Conservation (phyloP, 2,329 filamentous ascomycete genomes). For the Phoma sp. region DNA sequence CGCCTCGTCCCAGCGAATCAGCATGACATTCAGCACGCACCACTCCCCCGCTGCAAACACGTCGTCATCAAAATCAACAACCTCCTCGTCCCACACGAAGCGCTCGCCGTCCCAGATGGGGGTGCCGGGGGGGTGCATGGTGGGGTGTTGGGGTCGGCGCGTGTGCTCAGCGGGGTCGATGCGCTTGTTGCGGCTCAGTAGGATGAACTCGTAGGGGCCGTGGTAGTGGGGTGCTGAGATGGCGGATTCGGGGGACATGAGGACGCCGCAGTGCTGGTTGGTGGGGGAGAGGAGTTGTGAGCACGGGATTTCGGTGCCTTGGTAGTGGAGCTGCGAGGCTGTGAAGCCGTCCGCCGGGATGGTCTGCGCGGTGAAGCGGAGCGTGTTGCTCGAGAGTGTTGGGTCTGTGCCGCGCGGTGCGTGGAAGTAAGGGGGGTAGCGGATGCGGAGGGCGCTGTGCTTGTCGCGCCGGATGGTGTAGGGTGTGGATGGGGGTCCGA, state of each 20-base stretch:
- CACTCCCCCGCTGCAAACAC: conserved; percentile 32
- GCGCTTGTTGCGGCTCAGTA: conserved; percentile 38
- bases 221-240: conserved; percentile 26
- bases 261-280: conserved; percentile 35
- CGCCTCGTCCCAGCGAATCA: conserved; percentile 38
- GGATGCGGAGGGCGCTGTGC: conserved; percentile 27
- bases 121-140: conserved; percentile 40
- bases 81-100: conserved; percentile 38
- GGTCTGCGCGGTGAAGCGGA: conserved; percentile 35
- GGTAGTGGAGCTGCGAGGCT: conserved; percentile 32
- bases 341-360: conserved; percentile 37
- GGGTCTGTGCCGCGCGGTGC: conserved; percentile 28
- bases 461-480: conserved; percentile 41
- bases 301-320: conserved; percentile 29
- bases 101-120: conserved; percentile 39
- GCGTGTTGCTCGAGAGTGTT: conserved; percentile 25
- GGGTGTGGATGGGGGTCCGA: conserved; percentile 28
- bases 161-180: conserved; percentile 23
- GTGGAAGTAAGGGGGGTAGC: conserved; percentile 37
- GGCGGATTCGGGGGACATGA: conserved; percentile 38
- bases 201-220: conserved; percentile 37
- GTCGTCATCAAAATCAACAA: conserved; percentile 34
- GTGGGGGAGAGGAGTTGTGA: conserved; percentile 33
- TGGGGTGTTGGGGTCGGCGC: conserved; percentile 19
- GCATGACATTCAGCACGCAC: conserved; percentile 44